These are phyloP conservation scores for Penicillium lagena DNA, from an alignment of 495 filamentous ascomycete species.

Conservation along the genomic window DNA sequence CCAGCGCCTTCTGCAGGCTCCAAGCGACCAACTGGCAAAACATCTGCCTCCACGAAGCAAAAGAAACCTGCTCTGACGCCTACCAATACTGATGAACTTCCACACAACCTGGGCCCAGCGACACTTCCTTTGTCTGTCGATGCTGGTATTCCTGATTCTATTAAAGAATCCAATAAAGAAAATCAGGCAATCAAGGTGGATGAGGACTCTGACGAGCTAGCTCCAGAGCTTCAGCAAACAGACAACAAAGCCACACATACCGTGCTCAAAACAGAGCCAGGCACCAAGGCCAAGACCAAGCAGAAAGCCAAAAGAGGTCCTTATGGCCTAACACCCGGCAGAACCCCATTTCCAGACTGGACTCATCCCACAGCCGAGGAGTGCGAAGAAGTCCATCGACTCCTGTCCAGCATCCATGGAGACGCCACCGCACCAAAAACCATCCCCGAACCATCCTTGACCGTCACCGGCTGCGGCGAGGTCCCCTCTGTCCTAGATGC, in stretches of 20 bases:
- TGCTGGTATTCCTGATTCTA: neutral
- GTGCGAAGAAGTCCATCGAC: constrained; percentile 65
- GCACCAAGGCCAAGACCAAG: constrained; percentile 10
- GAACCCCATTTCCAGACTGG: constrained; percentile 64
- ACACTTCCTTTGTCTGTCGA: neutral
- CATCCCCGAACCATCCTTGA: constrained; percentile 70
- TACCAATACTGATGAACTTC: constrained; percentile 24
- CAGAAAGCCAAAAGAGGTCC: constrained; percentile 8
- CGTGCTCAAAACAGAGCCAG: neutral
- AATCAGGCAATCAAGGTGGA: constrained; percentile 6
- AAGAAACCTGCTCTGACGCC: neutral
- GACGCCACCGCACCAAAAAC: constrained; percentile 56
- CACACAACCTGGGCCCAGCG: constrained; percentile 34
- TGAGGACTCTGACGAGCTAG: neutral
- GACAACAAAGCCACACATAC: constrained; percentile 13
- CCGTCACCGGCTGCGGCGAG: constrained; percentile 84
- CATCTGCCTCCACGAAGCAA: neutral
- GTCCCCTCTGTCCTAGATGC: constrained; percentile 90
- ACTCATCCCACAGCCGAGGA: constrained; percentile 61
- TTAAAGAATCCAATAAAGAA: constrained; percentile 3
- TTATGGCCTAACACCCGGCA: constrained; percentile 38
- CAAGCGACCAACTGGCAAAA: neutral
- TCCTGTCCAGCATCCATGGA: constrained; percentile 64
- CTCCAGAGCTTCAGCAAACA: constrained; percentile 10
- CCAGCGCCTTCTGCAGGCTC: too few species aligned